These are phyloP conservation scores for Kodamaea fukazawae DNA, from an alignment of 805 yeast genomes.

Conservation along the genomic window DNA sequence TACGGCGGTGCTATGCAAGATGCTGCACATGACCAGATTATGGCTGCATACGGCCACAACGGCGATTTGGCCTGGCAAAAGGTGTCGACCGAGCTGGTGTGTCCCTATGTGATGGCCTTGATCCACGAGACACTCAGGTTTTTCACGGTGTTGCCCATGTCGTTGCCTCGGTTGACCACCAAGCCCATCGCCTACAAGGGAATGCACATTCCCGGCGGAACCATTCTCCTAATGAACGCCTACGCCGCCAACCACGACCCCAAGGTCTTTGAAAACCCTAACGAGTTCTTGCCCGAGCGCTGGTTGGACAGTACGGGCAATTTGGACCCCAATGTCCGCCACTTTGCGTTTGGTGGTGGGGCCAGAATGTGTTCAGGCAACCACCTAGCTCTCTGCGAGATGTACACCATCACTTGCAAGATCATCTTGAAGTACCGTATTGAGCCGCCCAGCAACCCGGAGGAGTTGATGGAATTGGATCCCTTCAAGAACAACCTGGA, in stretches of 20 bases:
- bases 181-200: constrained; percentile 42
- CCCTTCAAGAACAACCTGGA: constrained; percentile 50
- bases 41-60: constrained; percentile 26
- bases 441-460: constrained; percentile 30
- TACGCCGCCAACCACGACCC: constrained; percentile 70
- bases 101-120: constrained; percentile 55
- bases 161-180: constrained; percentile 62
- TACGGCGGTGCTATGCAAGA: constrained; percentile 41
- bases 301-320: constrained; percentile 36
- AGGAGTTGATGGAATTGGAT: constrained; percentile 42
- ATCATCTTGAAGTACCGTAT: constrained; percentile 51
- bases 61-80: constrained; percentile 34
- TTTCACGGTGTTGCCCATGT: constrained; percentile 65
- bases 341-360: constrained; percentile 68
- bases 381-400: constrained; percentile 60
- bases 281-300: constrained; percentile 50
- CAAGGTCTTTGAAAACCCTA: constrained; percentile 40
- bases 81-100: constrained; percentile 25
- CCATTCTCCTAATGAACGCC: constrained; percentile 62
- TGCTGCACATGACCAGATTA: constrained; percentile 41
- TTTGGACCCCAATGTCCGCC: constrained; percentile 17
- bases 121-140: constrained; percentile 60
- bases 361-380: constrained; percentile 71
- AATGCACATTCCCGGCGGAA: constrained; percentile 50
- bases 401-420: constrained; percentile 57